Conservation (phyloP, 805 yeast genomes). For the Kuraishia piskuri region DNA sequence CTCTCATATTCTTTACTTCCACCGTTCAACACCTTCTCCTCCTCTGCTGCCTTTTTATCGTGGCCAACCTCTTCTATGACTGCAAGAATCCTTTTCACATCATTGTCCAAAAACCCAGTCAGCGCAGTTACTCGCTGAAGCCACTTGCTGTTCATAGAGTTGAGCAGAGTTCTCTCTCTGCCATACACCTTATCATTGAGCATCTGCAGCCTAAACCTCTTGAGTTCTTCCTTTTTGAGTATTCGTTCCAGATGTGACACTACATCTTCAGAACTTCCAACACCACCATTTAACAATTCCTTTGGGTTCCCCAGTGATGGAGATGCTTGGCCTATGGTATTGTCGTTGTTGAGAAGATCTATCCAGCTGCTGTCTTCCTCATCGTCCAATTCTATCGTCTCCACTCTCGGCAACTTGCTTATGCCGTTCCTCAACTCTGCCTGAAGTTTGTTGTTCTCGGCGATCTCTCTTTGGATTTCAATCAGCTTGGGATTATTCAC, state of each 20-base stretch:
- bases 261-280: slow-evolving; percentile 5
- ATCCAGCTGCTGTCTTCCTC: slow-evolving; percentile 4
- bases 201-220: slow-evolving; percentile 19
- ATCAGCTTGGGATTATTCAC: slow-evolving; percentile 3
- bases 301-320: not conserved
- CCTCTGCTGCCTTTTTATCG: not conserved
- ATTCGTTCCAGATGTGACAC: slow-evolving; percentile 11
- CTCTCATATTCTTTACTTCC: slow-evolving; percentile 1
- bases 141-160: slow-evolving; percentile 19
- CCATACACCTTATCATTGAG: slow-evolving; percentile 18
- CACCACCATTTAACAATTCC: not conserved
- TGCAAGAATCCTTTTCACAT: slow-evolving; percentile 10
- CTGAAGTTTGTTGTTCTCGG: not conserved
- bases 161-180: slow-evolving; percentile 12
- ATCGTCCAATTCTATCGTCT: slow-evolving; percentile 3
- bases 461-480: slow-evolving; percentile 6
- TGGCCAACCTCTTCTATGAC: slow-evolving; percentile 9
- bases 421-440: not conserved
- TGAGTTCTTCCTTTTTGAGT: slow-evolving; percentile 13
- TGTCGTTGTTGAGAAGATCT: not conserved
- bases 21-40: slow-evolving; percentile 1
- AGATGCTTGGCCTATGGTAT: slow-evolving; percentile 9
- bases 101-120: slow-evolving; percentile 14
- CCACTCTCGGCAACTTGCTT: slow-evolving; percentile 1
- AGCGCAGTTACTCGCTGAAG: slow-evolving; percentile 13